Conservation (phyloP, 352 stramenopile species). For the Phytophthora sojae region DNA sequence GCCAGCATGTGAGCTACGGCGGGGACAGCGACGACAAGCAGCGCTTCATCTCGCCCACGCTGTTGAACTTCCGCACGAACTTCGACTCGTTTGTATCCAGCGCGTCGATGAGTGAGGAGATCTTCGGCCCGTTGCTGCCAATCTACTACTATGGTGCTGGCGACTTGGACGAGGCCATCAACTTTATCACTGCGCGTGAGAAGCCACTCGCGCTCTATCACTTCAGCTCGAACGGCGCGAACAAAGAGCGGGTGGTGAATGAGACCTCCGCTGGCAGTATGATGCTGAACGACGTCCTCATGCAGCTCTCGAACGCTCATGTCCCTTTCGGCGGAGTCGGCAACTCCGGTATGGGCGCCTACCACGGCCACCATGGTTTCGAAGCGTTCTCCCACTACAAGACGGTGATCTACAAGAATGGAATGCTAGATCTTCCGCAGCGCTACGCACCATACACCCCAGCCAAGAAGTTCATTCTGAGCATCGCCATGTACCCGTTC, state of each 20-base stretch:
- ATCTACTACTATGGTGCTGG: conserved; percentile 82
- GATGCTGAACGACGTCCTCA: conserved; percentile 83
- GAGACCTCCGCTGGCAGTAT: conserved; percentile 70
- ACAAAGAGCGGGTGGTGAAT: conserved; percentile 49
- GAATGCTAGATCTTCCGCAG: conserved; percentile 55
- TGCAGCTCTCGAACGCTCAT: conserved; percentile 71
- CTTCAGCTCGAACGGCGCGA: conserved; percentile 63
- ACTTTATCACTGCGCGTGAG: conserved; percentile 46
- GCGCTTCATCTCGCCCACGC: conserved; percentile 85
- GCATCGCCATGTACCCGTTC: conserved; percentile 54
- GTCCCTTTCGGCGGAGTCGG: conserved; percentile 87
- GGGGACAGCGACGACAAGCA: conserved; percentile 72
- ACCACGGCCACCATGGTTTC: conserved; percentile 87
- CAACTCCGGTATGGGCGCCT: conserved; percentile 79
- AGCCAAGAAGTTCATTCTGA: conserved; percentile 43
- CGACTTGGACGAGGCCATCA: conserved; percentile 43
- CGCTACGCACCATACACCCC: conserved; percentile 64
- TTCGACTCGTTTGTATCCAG: conserved; percentile 51
- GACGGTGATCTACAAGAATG: conserved; percentile 73
- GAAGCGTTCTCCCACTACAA: conserved; percentile 81
- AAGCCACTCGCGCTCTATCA: conserved; percentile 91
- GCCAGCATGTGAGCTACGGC: conserved; percentile 65
- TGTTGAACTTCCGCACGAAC: conserved; percentile 87
- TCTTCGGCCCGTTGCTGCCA: conserved; percentile 96
- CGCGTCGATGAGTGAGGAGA: conserved; percentile 91